These are phyloP conservation scores for Chiua sp. DNA, from an alignment of 1,284 basidiomycete genomes.

Conservation along the genomic window DNA sequence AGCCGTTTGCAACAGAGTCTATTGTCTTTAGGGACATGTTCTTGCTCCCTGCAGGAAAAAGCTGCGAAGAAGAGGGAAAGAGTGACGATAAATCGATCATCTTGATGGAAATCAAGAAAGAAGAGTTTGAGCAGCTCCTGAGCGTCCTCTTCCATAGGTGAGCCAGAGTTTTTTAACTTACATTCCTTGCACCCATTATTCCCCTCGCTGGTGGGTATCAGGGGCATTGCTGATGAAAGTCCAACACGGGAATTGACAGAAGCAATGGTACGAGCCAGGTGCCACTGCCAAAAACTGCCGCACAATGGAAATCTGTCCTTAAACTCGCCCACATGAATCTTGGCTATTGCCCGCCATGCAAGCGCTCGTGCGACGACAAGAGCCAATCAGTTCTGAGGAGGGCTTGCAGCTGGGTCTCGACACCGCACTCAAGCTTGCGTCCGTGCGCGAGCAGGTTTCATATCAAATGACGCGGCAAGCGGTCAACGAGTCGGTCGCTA, in stretches of 20 bases:
- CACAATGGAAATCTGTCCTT: slow-evolving; percentile 19
- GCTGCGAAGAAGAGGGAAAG: slow-evolving; percentile 18
- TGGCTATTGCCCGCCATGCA: slow-evolving; percentile 23
- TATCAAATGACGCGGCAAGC: too few species aligned
- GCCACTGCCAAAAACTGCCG: background rate
- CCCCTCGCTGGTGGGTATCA: too few species aligned
- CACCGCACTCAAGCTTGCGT: slow-evolving; percentile 18
- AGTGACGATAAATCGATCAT: slow-evolving; percentile 19
- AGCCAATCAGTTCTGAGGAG: slow-evolving; percentile 15
- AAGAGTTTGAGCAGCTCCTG: slow-evolving; percentile 23
- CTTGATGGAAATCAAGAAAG: slow-evolving; percentile 19
- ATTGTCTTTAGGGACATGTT: slow-evolving; percentile 32
- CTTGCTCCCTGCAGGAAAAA: slow-evolving; percentile 16
- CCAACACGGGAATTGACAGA: background rate
- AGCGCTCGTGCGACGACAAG: slow-evolving; percentile 13
- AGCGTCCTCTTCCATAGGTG: slow-evolving; percentile 16
- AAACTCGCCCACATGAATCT: slow-evolving; percentile 11
- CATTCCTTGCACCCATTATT: too few species aligned
- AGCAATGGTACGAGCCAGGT: background rate
- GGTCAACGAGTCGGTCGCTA: too few species aligned
- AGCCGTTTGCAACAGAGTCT: slow-evolving; percentile 19
- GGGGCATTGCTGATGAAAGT: too few species aligned
- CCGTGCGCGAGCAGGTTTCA: slow-evolving; percentile 18
- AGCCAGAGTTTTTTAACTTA: background rate
- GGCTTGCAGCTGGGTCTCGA: slow-evolving; percentile 15